Base-by-base conservation (phyloP, 495 filamentous ascomycete species). In the Ramalina intermedia region DNA sequence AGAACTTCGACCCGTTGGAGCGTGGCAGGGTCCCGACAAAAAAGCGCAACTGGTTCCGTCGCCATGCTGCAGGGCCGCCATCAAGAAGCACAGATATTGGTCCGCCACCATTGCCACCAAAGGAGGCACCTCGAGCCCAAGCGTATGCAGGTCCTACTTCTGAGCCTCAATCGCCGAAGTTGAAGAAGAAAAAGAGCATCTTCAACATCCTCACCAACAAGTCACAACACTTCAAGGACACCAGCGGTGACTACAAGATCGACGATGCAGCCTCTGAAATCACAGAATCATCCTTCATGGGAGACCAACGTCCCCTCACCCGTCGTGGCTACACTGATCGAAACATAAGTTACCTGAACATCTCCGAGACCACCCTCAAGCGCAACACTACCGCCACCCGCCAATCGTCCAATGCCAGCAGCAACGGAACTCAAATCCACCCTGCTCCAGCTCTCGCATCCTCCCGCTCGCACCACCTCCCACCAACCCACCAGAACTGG, bases 401-500 rank as follows among this genome's bases (percentile, higher is more conserved):
- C 27, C 27, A 17, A 14, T 36, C 24, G 13, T 48, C 37, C 27
- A 13, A 29, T 7, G 45, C 23, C 23, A 39, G 9, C 17, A 37
- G 23, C 36, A 46, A 40, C 11, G 33, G 46, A 37, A 41, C 43
- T 16, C 36, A 37, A 37, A 35, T 43, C 23, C 39, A 24, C 16
- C 33, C 51, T 21, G 26, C 46, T 24, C 48, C 39, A 29, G 24
- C 16, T 29, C 44, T 26, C 11, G 18, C 41, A 7, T 20, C 48
- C 17, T 24, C 51, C 13, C 43, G 73, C 45, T 64, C 71, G 50
- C 29, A 47, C 13, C 73, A 78, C 44, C 77, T 74, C 16, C 69
- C 76, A 3, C 69, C 76, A 3, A 75, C 79, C 41, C 78, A 66
- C 50, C 72, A 81, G 51, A 91, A 83, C 50, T 95, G 88, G 87